Percentiles rank a stretch among this genome's conserved stretches.
These are phyloP conservation scores for Eutrema japonicum DNA, from an alignment of 345 rosid genomes.

Conservation along the genomic window DNA sequence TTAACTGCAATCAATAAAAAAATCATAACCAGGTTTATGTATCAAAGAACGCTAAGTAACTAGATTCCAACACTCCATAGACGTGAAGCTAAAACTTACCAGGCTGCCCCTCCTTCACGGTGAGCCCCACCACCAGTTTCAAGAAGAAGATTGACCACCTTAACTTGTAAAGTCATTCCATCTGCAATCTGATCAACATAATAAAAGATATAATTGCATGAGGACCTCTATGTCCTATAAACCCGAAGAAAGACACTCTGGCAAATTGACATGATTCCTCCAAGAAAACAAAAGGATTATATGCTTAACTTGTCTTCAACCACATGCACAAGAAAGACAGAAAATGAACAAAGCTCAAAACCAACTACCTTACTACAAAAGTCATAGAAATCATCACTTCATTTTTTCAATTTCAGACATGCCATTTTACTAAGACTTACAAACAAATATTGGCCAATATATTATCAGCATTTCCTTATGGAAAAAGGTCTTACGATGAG, in stretches of 20 bases:
- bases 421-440: background rate
- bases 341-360: constrained; percentile 22
- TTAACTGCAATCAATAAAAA: background rate
- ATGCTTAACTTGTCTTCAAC: constrained; percentile 13
- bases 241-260: background rate
- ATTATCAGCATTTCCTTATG: background rate
- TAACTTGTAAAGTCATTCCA: constrained; percentile 93
- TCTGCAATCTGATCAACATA: constrained; percentile 82
- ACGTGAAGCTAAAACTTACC: constrained; percentile 56
- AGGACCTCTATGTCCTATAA: background rate
- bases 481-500: background rate
- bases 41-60: background rate
- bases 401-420: background rate
- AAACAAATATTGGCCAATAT: constrained; percentile 2
- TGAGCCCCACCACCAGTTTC: constrained; percentile 82
- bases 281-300: constrained; percentile 4
- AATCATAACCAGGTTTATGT: background rate
- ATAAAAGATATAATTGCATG: background rate
- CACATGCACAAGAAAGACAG: constrained; percentile 8
- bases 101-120: constrained; percentile 79
- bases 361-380: constrained; percentile 9
- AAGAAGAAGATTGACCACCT: constrained; percentile 89
- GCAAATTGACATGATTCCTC: constrained; percentile 20
- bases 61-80: constrained; percentile 17
- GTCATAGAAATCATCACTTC: constrained; percentile 6